Percentiles rank a stretch among this genome's conserved stretches.
phyloP scores from a whole-genome alignment of 257 asterid species.

The Lavandula angustifolia region DNA sequence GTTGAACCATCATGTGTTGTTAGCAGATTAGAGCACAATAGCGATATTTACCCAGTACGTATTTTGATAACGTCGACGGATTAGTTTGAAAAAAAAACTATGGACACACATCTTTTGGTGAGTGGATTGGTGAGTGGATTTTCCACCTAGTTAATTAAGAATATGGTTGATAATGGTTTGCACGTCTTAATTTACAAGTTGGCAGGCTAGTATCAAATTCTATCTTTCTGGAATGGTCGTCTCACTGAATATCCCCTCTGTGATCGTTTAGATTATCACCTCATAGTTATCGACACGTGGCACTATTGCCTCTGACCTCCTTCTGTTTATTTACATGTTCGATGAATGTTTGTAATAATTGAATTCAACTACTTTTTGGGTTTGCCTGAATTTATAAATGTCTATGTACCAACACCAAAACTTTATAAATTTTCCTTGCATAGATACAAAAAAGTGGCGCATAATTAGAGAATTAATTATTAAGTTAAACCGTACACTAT shows the following conservation, averaged over 20 bases:
- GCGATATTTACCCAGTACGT: no score
- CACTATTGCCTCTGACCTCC: background rate
- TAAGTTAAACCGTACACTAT: no score
- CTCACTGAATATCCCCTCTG: background rate
- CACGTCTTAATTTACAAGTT: slow-evolving; percentile 21
- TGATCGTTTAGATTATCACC: background rate
- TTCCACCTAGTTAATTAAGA: slow-evolving; percentile 8
- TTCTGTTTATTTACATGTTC: background rate
- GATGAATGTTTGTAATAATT: background rate
- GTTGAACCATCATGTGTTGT: no score
- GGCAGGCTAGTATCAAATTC: background rate
- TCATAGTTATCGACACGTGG: slow-evolving; percentile 11
- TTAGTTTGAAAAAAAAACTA: no score
- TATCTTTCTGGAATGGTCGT: slow-evolving; percentile 15
- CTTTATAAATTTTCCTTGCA: no score
- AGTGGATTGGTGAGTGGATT: slow-evolving; percentile 27
- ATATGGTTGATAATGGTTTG: slow-evolving; percentile 33
- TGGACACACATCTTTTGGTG: no score
- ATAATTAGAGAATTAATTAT: no score
- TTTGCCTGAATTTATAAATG: background rate
- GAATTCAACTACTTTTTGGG: background rate
- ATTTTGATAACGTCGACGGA: no score
- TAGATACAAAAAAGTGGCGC: no score
- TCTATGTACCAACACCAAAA: background rate
- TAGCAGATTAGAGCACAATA: no score